Evolutionary conservation across 148 eudicot species (phyloP).

Genomic region (Mesembryanthemum crystallinum): DNA sequence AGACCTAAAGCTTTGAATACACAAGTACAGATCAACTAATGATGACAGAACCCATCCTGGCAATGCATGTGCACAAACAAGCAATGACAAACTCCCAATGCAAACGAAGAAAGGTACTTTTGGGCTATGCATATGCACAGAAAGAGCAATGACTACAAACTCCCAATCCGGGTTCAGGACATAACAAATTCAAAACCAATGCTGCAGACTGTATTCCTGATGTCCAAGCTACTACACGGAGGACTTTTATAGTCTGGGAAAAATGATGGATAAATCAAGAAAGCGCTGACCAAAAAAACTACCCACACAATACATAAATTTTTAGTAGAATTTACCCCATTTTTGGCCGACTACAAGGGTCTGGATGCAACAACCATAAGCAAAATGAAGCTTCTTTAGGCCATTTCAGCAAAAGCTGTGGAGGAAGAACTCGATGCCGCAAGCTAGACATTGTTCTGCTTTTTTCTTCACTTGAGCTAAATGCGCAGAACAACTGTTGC

Average conservation of each 20-base stretch:
- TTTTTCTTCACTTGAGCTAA: conserved; percentile 77
- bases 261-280: background rate
- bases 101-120: background rate
- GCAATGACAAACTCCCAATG: background rate
- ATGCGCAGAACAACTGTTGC: conserved; percentile 79
- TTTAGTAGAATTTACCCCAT: conserved; percentile 45
- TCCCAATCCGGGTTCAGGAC: background rate
- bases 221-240: background rate
- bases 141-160: background rate
- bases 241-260: background rate
- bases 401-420: conserved; percentile 80
- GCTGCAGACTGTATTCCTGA: background rate
- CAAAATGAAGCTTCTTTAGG: conserved; percentile 99
- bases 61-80: too few species aligned
- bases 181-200: background rate
- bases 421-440: conserved; percentile 95
- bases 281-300: background rate
- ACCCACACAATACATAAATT: background rate
- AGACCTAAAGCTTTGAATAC: too few species aligned
- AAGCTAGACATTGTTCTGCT: conserved; percentile 80
- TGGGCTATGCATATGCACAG: background rate
- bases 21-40: too few species aligned
- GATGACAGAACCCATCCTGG: too few species aligned
- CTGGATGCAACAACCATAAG: conserved; percentile 94
- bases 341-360: conserved; percentile 79